These are phyloP conservation scores for Mycena leptocephala DNA, from an alignment of 768 basidiomycete genomes.

Conservation along the genomic window DNA sequence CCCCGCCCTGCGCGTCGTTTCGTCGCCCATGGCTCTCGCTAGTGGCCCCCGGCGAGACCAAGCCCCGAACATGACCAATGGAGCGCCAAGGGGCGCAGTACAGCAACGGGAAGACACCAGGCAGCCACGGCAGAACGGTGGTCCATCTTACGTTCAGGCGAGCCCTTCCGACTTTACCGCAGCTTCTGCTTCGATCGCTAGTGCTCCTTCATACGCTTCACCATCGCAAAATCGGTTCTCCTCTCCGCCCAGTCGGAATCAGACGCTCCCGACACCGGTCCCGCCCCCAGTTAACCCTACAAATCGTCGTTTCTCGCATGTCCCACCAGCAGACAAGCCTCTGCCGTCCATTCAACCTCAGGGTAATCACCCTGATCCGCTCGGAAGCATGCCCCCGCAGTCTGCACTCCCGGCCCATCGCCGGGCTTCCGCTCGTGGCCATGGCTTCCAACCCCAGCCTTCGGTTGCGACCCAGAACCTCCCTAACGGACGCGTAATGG, in stretches of 20 bases:
- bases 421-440: constrained; percentile 30
- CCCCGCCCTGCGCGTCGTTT: constrained; percentile 30
- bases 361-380: constrained; percentile 31
- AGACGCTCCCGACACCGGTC: constrained; percentile 17
- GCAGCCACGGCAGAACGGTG: constrained; percentile 11
- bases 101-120: constrained; percentile 29
- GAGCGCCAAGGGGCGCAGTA: constrained; percentile 14
- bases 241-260: constrained; percentile 13
- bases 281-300: not conserved
- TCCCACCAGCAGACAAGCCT: constrained; percentile 34
- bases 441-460: constrained; percentile 5
- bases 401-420: constrained; percentile 34
- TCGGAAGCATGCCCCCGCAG: constrained; percentile 32
- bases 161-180: constrained; percentile 1
- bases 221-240: constrained; percentile 19
- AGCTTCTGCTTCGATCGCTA: constrained; percentile 29
- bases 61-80: constrained; percentile 17
- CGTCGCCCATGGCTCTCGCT: constrained; percentile 33
- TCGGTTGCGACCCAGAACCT: constrained; percentile 32
- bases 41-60: constrained; percentile 21
- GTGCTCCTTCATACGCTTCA: constrained; percentile 4
- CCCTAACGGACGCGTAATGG: constrained; percentile 25
- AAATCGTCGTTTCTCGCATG: constrained; percentile 32
- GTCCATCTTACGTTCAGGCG: constrained; percentile 28
- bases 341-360: constrained; percentile 26